Conservation (phyloP, 2,329 filamentous ascomycete genomes). For the Arthrocladium fulminans region DNA sequence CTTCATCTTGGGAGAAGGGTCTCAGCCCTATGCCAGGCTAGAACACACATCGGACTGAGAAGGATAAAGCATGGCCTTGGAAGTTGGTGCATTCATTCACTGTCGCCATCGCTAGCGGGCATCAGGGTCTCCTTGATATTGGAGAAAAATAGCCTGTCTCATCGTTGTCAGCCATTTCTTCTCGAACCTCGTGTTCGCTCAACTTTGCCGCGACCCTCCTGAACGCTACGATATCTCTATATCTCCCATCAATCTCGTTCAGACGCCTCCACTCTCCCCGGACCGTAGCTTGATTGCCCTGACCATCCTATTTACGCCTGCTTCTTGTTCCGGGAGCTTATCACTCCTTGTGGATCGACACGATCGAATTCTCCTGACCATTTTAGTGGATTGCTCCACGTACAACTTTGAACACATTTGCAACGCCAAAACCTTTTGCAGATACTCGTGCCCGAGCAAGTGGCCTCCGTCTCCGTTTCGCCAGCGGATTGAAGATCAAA, state of each 20-base stretch:
- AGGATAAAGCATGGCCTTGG: background rate
- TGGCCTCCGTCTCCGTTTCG: too few relatives aligned
- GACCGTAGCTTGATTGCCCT: background rate
- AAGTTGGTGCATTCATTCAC: background rate
- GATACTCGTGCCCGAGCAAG: too few relatives aligned
- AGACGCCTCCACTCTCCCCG: conserved; percentile 1
- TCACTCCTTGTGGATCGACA: background rate
- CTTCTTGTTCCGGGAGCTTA: background rate
- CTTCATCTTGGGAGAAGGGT: background rate
- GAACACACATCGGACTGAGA: background rate
- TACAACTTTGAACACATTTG: background rate
- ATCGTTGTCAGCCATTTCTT: background rate
- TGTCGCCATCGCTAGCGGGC: background rate
- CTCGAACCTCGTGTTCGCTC: background rate
- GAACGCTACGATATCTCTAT: background rate
- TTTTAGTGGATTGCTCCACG: background rate
- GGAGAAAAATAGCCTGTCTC: background rate
- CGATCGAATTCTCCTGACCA: background rate
- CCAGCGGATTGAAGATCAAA: too few relatives aligned
- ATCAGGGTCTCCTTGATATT: conserved; percentile 4
- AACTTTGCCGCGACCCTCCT: background rate
- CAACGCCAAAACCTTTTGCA: background rate
- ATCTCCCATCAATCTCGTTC: conserved; percentile 2
- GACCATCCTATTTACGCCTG: conserved; percentile 1
- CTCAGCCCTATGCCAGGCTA: background rate